Evolutionary conservation across 1,284 basidiomycete species (phyloP), one percentile per base, ranked within the genome.

Genomic region (Rhizoctonia solani): DNA sequence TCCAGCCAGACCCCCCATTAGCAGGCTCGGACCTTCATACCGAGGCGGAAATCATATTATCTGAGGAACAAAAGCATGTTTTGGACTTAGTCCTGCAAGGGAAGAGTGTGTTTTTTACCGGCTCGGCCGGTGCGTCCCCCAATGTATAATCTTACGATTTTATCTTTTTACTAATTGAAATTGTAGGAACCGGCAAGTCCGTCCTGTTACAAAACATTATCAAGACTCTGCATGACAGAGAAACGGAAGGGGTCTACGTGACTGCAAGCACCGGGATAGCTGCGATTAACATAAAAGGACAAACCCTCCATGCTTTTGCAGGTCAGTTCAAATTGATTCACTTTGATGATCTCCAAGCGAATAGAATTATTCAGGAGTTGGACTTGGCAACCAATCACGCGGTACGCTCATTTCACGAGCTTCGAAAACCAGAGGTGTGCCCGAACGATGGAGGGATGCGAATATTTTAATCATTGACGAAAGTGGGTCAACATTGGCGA

Each of bases 391-490:
- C 11, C 93, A 93, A 67, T 72, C 77, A 0, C 83, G 84, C 1
- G 81, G 88, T 29, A 80, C 84, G 8, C 81, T 98, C 1, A 83
- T 84, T 4, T 80, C 74, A 1, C 93, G 89, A 76, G 80, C 98
- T 68, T 78, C 76, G 69, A 88, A 86, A 77, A 90, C 91, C 72
- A 87, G 82, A 74, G 89, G 86, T 74, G 85, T 89, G 0, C 74
- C 76, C 9, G 78, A 82, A 4, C 82, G 92, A 55, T 96, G 93
- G 93, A 73, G 81, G 68, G 78, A 84, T 46, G 89, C 89, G 0
- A 85, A 88, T 74, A 90, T 95, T 0, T 83, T 99, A 34, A 89
- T 99, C 72, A 89, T 99, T 59, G 96, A 99, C 75, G 96, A 99
- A 84, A 86, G 95, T 95, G 70, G 70, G 69, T 30, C 21, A n/a